Evolutionary conservation across 768 basidiomycete genomes (phyloP), one percentile per base, ranked within the genome.

Genomic region (Mycena latifolia): DNA sequence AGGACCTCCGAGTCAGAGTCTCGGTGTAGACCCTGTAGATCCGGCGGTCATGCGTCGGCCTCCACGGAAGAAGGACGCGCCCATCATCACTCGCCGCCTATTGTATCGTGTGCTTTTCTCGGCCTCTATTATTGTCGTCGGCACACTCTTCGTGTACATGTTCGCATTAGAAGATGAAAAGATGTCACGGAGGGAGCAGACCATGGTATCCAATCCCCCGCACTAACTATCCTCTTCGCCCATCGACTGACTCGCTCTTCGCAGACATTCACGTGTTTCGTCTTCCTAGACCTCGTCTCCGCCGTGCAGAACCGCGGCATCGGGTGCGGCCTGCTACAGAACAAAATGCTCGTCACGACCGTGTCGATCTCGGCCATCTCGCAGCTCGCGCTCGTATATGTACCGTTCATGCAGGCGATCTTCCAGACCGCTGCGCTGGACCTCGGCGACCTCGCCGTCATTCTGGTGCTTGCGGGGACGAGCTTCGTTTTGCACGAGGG

Each of bases 231-330:
- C 25, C 22, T 15, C 7, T 29, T 17, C 27, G 53, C 35, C 24
- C 46, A 43, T 53, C 39, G 22, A 48, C 41, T 66, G 53, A 48
- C 43, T 52, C 27, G 35, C 37, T 18, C 53, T 28, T 28, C 24
- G n/a, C 77, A 98, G 97, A 98, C 97, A 27, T 99, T 99, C 78
- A 93, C 96, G 20, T 92, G 90, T 75, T 99, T 99, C 79, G 97
- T 99, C 63, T 94, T 98, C 84, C 91, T 99, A 67, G 97, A 99
- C 78, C 88, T 99, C 47, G 92, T 95, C 12, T 98, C 96, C 41
- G 97, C 97, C 1, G 78, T 98, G 33, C 96, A 99, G 77, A 97
- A 94, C 77, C 93, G 97, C 58, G 95, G 95, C 14, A 86, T 99
- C 18, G 89, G 91, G 46, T 97, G 95, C 71, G 90, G 89, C 8